A percentile compares a stretch with the other conserved stretches of the same genome.
These are phyloP conservation scores for Musa acuminata DNA, from an alignment of 176 grass and related monocot species.

Conservation along the genomic window DNA sequence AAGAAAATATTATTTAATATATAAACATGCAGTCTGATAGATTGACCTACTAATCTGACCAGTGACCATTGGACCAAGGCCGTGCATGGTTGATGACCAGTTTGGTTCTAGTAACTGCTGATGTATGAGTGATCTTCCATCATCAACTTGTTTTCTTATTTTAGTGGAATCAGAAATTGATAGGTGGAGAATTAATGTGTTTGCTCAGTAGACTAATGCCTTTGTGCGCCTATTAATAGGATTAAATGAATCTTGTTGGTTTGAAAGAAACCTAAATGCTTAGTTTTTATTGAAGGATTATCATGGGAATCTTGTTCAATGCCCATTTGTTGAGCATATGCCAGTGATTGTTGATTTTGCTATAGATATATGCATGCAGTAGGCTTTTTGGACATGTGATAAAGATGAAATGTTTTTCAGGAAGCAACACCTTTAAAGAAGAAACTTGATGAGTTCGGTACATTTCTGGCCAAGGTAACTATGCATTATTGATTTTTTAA, in stretches of 20 bases:
- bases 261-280: too few relatives aligned
- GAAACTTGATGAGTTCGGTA: slow-evolving; percentile 97
- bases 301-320: not conserved
- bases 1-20: too few relatives aligned
- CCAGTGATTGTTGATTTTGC: not conserved
- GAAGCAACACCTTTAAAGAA: slow-evolving; percentile 92
- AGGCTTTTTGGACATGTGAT: not conserved
- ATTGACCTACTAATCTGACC: too few relatives aligned
- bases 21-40: too few relatives aligned
- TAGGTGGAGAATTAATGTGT: not conserved
- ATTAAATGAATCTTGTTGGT: too few relatives aligned
- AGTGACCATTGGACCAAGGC: too few relatives aligned
- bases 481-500: slow-evolving; percentile 26
- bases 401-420: slow-evolving; percentile 29
- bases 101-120: too few relatives aligned
- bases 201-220: too few relatives aligned
- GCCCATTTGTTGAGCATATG: not conserved
- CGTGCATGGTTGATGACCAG: too few relatives aligned
- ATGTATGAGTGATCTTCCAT: not conserved
- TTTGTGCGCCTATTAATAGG: too few relatives aligned
- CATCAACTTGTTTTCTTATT: not conserved
- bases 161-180: not conserved
- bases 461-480: slow-evolving; percentile 95
- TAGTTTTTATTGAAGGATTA: too few relatives aligned
- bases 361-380: not conserved